phyloP scores from a whole-genome alignment of 805 yeast genomes.

The Jamesozyma rosinii region DNA sequence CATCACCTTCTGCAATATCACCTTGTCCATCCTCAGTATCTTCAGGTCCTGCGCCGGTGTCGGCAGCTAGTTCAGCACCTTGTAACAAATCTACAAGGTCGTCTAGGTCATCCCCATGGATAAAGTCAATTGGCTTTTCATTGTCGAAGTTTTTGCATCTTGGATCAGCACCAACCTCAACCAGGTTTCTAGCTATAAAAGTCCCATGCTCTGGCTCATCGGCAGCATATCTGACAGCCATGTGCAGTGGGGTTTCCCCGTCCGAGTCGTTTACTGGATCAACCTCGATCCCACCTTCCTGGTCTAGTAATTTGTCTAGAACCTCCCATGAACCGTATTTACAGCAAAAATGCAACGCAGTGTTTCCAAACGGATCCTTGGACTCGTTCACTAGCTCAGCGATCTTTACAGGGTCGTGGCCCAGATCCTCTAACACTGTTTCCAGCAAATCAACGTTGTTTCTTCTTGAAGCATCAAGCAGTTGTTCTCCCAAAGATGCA shows the following conservation, averaged over 20 bases:
- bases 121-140: slow-evolving; percentile 67
- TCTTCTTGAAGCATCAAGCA: slow-evolving; percentile 80
- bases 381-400: slow-evolving; percentile 56
- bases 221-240: slow-evolving; percentile 66
- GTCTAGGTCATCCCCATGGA: slow-evolving; percentile 42
- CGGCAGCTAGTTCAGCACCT: slow-evolving; percentile 72
- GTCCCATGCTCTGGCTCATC: slow-evolving; percentile 81
- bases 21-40: slow-evolving; percentile 32
- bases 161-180: slow-evolving; percentile 90
- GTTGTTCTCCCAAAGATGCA: slow-evolving; percentile 68
- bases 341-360: slow-evolving; percentile 76
- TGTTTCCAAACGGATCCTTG: slow-evolving; percentile 67
- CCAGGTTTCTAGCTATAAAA: slow-evolving; percentile 65
- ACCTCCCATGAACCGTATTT: slow-evolving; percentile 78
- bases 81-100: slow-evolving; percentile 57
- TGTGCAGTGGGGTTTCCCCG: slow-evolving; percentile 84
- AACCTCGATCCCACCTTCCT: slow-evolving; percentile 75
- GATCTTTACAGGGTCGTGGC: slow-evolving; percentile 27
- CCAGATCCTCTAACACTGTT: slow-evolving; percentile 41
- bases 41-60: slow-evolving; percentile 27
- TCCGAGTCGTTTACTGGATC: slow-evolving; percentile 63
- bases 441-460: slow-evolving; percentile 71
- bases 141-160: slow-evolving; percentile 49
- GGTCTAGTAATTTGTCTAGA: slow-evolving; percentile 70
- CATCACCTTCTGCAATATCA: slow-evolving; percentile 28